Percentiles rank a stretch among this genome's conserved stretches.
phyloP scores from a whole-genome alignment of 495 filamentous ascomycete species.

The Hypoxylon crocopeplum region DNA sequence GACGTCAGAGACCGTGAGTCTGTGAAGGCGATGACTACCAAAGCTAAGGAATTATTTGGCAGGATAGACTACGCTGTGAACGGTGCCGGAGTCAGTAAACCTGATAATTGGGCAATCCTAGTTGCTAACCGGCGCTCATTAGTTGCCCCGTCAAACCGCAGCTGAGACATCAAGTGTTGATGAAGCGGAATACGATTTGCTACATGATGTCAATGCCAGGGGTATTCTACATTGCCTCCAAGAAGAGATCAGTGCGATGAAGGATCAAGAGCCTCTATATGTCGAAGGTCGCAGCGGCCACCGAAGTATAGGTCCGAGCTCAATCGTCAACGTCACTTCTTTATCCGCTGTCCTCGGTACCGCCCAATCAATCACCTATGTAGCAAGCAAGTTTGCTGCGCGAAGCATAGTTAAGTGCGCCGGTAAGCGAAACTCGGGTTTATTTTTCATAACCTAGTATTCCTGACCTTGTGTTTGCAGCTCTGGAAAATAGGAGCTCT shows the following conservation, averaged over 20 bases:
- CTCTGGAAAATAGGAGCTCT: slow-evolving; percentile 37
- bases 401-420: slow-evolving; percentile 55
- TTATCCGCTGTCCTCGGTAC: slow-evolving; percentile 48
- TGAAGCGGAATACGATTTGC: slow-evolving; percentile 25
- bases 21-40: slow-evolving; percentile 36
- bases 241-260: slow-evolving; percentile 34
- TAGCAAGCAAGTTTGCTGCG: slow-evolving; percentile 57
- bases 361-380: slow-evolving; percentile 48
- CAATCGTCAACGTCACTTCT: slow-evolving; percentile 58
- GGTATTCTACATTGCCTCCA: slow-evolving; percentile 28
- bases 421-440: slow-evolving; percentile 32
- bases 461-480: slow-evolving; percentile 26
- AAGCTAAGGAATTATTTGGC: slow-evolving; percentile 30
- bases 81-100: slow-evolving; percentile 40
- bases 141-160: not conserved
- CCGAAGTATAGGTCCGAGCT: slow-evolving; percentile 44
- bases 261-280: slow-evolving; percentile 29
- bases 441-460: not conserved
- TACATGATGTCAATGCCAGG: slow-evolving; percentile 33
- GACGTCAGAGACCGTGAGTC: slow-evolving; percentile 38
- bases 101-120: not conserved
- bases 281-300: slow-evolving; percentile 15
- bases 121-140: not conserved
- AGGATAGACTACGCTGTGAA: slow-evolving; percentile 47
- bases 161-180: not conserved